Percentiles rank a stretch among this genome's conserved stretches.
phyloP scores from a whole-genome alignment of 2,329 filamentous ascomycete genomes.

The Pseudogymnoascus sp. region DNA sequence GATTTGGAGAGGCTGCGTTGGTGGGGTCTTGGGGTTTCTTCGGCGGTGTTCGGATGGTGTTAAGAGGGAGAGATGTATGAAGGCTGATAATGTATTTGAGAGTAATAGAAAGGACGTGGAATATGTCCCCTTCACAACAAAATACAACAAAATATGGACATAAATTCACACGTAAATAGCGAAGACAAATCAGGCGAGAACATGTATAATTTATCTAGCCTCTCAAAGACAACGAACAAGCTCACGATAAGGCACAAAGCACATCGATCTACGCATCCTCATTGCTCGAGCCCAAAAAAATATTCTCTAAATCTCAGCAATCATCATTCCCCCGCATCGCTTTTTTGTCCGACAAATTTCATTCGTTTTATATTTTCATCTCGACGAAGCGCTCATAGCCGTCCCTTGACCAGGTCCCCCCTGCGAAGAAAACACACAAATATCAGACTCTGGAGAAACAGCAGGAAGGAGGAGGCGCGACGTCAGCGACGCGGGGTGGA shows the following conservation, averaged over 20 bases:
- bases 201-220: slow-evolving; percentile 10
- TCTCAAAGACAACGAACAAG: slow-evolving; percentile 2
- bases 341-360: not conserved
- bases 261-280: slow-evolving; percentile 8
- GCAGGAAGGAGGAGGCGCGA: slow-evolving; percentile 1
- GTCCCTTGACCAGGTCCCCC: slow-evolving; percentile 6
- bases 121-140: not conserved
- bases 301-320: not conserved
- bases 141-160: not conserved
- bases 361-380: not conserved
- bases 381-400: not conserved
- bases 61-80: not conserved
- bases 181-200: not conserved
- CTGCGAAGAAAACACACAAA: slow-evolving; percentile 11
- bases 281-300: slow-evolving; percentile 4
- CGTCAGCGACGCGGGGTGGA: slow-evolving; percentile 7
- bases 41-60: not conserved
- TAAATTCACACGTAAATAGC: not conserved
- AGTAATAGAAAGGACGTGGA: not conserved
- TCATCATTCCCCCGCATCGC: not conserved
- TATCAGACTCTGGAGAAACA: slow-evolving; percentile 9
- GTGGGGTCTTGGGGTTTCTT: not conserved
- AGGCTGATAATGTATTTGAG: not conserved
- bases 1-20: not conserved
- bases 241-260: slow-evolving; percentile 10